Evolutionary conservation across 139 green algal genomes (phyloP), one percentile per base, ranked within the genome.

Genomic region (Chlorella sp.): DNA sequence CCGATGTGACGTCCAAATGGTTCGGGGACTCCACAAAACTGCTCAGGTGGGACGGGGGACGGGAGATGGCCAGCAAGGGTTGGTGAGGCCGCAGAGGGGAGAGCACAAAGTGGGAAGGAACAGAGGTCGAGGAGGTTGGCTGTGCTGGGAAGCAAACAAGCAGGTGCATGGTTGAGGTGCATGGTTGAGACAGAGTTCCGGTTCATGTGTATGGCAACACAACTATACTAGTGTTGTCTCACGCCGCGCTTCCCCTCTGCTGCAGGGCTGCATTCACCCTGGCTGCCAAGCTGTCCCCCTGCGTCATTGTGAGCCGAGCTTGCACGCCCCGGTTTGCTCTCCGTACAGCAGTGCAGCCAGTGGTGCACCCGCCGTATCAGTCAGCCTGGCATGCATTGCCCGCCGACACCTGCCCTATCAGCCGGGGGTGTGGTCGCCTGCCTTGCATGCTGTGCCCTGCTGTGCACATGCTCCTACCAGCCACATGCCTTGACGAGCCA

Each of bases 251-350:
- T 36, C 61, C 12, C 73, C n/a, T 2, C 73, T 37, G 81, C 81
- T 66, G 81, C 81, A 86, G 91, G 18, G 92, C 92, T 3, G 80
- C 90, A 37, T 95, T 95, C 86, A 86, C 48, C 30, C 88, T 95
- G 39, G 92, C 92, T 3, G 86, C 82, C 82, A 94, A 94, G 89
- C 90, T 95, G 24, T 68, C 88, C 19, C 95, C 95, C 26, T 95
- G 92, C 42, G 95, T 97, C n/a, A 92, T 97, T 26, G 85, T 97
- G 24, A 94, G 96, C 78, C 4, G 3, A 28, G 71, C 48, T 9
- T 57, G 48, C 48, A 57, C 9, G 48, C 48, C 48, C 48, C 9
- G 48, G 48, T 57, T 57, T 57, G 48, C 48, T 57, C 7, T 57
- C n/a, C n/a, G 48, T 57, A 9, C 48, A 57, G 48, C 48, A 57